Evolutionary conservation across 139 green algal species (phyloP).

Genomic region (Auxenochlorella pyrenoidosa): DNA sequence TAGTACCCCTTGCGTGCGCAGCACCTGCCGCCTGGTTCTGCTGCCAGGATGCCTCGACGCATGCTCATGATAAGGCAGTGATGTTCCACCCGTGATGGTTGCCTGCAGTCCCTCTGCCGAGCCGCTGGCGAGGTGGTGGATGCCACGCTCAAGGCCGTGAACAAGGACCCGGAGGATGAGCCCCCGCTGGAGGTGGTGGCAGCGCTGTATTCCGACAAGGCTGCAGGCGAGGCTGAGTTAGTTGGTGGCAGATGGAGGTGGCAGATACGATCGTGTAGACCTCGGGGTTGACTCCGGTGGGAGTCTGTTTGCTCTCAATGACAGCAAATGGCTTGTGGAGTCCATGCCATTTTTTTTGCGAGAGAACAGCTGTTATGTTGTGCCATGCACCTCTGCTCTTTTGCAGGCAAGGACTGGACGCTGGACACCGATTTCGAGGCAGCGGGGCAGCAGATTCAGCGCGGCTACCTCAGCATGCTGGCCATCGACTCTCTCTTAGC

Average conservation of each 20-base stretch:
- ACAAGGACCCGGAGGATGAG: constrained; percentile 49
- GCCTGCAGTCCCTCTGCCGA: constrained; percentile 40
- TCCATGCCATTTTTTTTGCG: too few relatives aligned
- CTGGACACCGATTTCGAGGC: constrained; percentile 56
- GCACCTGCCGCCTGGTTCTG: not conserved
- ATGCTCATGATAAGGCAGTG: too few relatives aligned
- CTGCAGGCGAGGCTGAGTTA: not conserved
- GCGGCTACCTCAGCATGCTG: constrained; percentile 64
- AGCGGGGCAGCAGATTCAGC: constrained; percentile 24
- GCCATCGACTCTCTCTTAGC: constrained; percentile 69
- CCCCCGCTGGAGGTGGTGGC: constrained; percentile 35
- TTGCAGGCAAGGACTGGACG: constrained; percentile 54
- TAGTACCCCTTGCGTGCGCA: not conserved
- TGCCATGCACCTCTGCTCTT: not conserved
- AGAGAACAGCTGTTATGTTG: too few relatives aligned
- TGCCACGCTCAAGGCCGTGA: constrained; percentile 17
- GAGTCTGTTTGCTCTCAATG: too few relatives aligned
- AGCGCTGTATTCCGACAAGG: constrained; percentile 13
- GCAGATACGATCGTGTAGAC: too few relatives aligned
- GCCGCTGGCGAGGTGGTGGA: constrained; percentile 48
- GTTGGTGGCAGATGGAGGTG: not conserved
- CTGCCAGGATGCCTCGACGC: not conserved
- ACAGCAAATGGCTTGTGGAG: too few relatives aligned
- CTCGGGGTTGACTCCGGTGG: too few relatives aligned
- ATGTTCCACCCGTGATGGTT: too few relatives aligned